Evolutionary conservation across 192 early-diverging fungal genomes (phyloP), one percentile per base, ranked within the genome.

Genomic region (Backusella westeae): DNA sequence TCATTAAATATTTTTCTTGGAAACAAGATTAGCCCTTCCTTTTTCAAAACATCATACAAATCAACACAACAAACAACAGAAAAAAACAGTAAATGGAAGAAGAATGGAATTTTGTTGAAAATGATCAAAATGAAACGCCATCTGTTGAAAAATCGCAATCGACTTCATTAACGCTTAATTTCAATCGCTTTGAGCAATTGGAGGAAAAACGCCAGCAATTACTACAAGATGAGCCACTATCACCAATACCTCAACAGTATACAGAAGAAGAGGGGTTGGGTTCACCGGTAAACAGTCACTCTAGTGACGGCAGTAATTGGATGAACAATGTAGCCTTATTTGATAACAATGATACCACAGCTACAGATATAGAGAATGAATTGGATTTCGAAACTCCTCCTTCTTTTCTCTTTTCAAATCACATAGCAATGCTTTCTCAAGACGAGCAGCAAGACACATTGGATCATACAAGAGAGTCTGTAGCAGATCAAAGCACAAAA

Each of bases 121-220:
- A 35, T 23, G 38, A 35, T 7, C 34, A 21, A 38, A 38, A 19
- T 69, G 34, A 35, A 41, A 41, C 35, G 4, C 38, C 68, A 69
- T 23, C n/a, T 39, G n/a, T 38, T 9, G 10, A 23, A 23, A 29
- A 26, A 17, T 38, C 34, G 3, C 36, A 39, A 69, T 39, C 34
- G n/a, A 41, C 35, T 69, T 38, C 35, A 35, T 35, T 69, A 23
- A 38, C 8, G 36, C 68, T 69, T 69, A 38, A 69, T 36, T 69
- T 69, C 34, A 23, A 69, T 38, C 68, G 68, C 0, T 69, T 69
- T 69, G 68, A 69, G 36, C 68, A 69, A 36, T 69, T 69, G 23
- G 38, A 41, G 23, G 68, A 36, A 21, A 12, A 39, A 23, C 35
- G 68, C 26, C 35, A 41, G n/a, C 34, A 23, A 12, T 41, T 69